Percentiles rank a stretch among this genome's conserved stretches.
These are phyloP conservation scores for Microcyclosporella mali DNA, from an alignment of 2,329 filamentous ascomycete species.

Conservation along the genomic window DNA sequence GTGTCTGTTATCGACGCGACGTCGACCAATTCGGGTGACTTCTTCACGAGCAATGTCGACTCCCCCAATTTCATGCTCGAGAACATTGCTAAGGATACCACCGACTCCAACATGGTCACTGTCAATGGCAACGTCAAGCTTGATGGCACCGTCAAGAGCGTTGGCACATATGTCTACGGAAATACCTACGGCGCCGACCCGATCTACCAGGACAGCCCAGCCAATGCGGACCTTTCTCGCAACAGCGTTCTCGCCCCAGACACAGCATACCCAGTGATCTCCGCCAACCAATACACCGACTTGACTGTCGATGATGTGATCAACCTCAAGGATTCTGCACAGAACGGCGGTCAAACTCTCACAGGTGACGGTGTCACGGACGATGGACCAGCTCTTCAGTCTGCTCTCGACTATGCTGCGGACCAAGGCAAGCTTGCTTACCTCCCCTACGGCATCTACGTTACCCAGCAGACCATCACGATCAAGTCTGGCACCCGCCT, in stretches of 20 bases:
- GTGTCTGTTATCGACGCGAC: slow-evolving; percentile 12
- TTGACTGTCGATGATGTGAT: slow-evolving; percentile 9
- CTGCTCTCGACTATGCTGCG: slow-evolving; percentile 15
- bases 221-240: neutral
- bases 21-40: slow-evolving; percentile 8
- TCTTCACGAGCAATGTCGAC: slow-evolving; percentile 10
- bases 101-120: slow-evolving; percentile 5
- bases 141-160: neutral
- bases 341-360: slow-evolving; percentile 11
- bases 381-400: slow-evolving; percentile 25
- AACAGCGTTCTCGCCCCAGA: slow-evolving; percentile 1
- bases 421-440: slow-evolving; percentile 32
- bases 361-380: slow-evolving; percentile 33
- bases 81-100: slow-evolving; percentile 8
- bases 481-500: slow-evolving; percentile 46
- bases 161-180: slow-evolving; percentile 14
- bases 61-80: slow-evolving; percentile 16
- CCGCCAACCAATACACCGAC: slow-evolving; percentile 6
- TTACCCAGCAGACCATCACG: slow-evolving; percentile 41
- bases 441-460: slow-evolving; percentile 40
- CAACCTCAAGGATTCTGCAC: slow-evolving; percentile 9
- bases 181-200: slow-evolving; percentile 15
- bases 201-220: slow-evolving; percentile 8
- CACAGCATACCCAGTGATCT: slow-evolving; percentile 5
- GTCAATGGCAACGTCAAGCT: slow-evolving; percentile 5